Evolutionary conservation across 1,284 basidiomycete genomes (phyloP).

Genomic region (Entoloma clypeatum): DNA sequence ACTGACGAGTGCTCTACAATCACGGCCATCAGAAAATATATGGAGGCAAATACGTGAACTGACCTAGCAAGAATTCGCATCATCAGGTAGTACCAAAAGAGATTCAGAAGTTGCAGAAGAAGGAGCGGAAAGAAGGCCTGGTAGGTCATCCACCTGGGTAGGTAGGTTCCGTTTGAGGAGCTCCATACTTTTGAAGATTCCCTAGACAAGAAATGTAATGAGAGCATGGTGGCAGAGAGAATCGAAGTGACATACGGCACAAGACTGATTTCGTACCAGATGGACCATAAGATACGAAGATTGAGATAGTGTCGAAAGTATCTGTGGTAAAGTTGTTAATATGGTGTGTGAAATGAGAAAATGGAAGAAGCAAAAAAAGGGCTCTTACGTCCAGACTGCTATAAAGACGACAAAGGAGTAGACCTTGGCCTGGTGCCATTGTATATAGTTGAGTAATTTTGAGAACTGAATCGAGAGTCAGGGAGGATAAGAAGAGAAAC

Average conservation of each 20-base stretch:
- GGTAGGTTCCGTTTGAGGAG: conserved; percentile 64
- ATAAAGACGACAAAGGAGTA: conserved; percentile 70
- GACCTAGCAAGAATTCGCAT: conserved; percentile 59
- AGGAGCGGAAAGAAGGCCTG: conserved; percentile 77
- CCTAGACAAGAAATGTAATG: conserved; percentile 32
- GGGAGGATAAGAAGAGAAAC: conserved; percentile 1
- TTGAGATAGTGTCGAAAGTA: conserved; percentile 98
- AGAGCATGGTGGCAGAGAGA: not conserved
- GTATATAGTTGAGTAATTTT: conserved; percentile 86
- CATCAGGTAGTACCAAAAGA: conserved; percentile 90
- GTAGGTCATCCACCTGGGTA: conserved; percentile 77
- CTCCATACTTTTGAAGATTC: conserved; percentile 57
- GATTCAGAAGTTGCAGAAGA: conserved; percentile 77
- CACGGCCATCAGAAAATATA: conserved; percentile 8
- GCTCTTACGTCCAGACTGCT: conserved; percentile 75
- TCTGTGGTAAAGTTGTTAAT: conserved; percentile 37
- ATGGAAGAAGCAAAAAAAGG: no score
- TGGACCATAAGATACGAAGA: conserved; percentile 81
- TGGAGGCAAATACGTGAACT: conserved; percentile 10
- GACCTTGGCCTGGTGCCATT: conserved; percentile 60
- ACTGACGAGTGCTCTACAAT: conserved; percentile 36
- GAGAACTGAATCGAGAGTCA: conserved; percentile 51
- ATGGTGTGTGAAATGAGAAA: not conserved
- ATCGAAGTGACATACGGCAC: conserved; percentile 61
- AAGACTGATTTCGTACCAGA: conserved; percentile 78